phyloP scores from a whole-genome alignment of 306 rosid species.

The Pyrus betulifolia region DNA sequence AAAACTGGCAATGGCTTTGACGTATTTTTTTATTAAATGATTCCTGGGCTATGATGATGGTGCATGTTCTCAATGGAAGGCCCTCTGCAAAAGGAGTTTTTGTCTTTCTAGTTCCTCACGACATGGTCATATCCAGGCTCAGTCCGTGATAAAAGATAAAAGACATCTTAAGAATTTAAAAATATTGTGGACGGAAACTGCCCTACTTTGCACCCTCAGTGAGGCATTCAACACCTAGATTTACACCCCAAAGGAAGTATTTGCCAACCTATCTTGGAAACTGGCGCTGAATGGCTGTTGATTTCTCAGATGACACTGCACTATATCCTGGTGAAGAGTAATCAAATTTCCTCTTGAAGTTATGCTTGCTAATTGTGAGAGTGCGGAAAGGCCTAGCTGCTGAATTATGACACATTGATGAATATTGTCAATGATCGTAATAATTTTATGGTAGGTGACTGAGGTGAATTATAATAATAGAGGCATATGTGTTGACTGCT shows the following conservation, averaged over 20 bases:
- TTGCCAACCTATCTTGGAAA: neutral
- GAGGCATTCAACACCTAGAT: neutral
- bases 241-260: neutral
- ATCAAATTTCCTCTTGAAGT: neutral
- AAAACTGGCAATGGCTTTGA: neutral
- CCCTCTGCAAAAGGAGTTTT: neutral
- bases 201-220: neutral
- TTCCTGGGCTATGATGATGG: neutral
- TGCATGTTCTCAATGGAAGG: neutral
- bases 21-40: neutral
- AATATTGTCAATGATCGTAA: neutral
- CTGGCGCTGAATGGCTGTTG: neutral
- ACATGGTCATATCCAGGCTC: neutral
- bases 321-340: neutral
- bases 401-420: slow-evolving; percentile 1
- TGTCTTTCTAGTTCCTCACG: neutral
- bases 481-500: neutral
- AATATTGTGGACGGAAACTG: neutral
- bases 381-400: neutral
- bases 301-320: neutral
- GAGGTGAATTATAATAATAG: neutral
- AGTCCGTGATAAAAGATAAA: neutral
- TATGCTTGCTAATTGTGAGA: neutral
- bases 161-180: neutral
- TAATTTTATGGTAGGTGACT: neutral